Conservation (phyloP, 192 early-diverging fungal species). For the Globomyces pollinis-pini region DNA sequence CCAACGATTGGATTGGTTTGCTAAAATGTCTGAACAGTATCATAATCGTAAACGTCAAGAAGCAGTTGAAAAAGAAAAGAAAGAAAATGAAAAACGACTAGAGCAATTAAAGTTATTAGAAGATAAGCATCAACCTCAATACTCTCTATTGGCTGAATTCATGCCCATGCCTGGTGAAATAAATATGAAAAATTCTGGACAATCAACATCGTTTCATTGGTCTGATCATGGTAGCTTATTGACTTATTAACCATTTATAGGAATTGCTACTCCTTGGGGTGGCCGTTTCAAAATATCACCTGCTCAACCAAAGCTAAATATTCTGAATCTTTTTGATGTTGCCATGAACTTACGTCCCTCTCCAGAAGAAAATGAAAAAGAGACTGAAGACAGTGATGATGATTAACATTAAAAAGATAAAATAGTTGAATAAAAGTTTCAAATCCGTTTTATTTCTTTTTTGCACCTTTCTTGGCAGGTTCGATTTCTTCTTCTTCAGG, state of each 20-base stretch:
- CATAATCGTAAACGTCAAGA: not conserved
- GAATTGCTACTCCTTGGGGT: constrained; percentile 37
- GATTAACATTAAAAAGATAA: not conserved
- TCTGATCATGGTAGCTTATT: constrained; percentile 29
- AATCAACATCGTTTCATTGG: constrained; percentile 15
- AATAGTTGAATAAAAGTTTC: not conserved
- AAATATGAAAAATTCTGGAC: too few relatives aligned
- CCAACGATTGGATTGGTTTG: constrained; percentile 42
- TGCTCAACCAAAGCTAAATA: constrained; percentile 23
- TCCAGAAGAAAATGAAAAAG: not conserved
- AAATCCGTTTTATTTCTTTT: constrained; percentile 21
- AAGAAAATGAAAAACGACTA: constrained; percentile 39
- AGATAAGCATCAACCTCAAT: not conserved
- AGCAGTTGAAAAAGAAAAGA: constrained; percentile 20
- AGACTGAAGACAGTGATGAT: not conserved
- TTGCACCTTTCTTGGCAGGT: constrained; percentile 17
- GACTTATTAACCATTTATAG: constrained; percentile 16
- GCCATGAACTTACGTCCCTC: constrained; percentile 16
- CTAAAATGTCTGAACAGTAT: constrained; percentile 30
- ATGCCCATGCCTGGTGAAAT: constrained; percentile 43
- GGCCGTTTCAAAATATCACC: constrained; percentile 30
- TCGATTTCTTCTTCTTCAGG: constrained; percentile 33
- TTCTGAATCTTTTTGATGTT: constrained; percentile 50
- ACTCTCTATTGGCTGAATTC: constrained; percentile 32
- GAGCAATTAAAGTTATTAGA: constrained; percentile 25